phyloP scores from a whole-genome alignment of 1,139 yeast genomes.

The Zygosaccharomyces sapae region DNA sequence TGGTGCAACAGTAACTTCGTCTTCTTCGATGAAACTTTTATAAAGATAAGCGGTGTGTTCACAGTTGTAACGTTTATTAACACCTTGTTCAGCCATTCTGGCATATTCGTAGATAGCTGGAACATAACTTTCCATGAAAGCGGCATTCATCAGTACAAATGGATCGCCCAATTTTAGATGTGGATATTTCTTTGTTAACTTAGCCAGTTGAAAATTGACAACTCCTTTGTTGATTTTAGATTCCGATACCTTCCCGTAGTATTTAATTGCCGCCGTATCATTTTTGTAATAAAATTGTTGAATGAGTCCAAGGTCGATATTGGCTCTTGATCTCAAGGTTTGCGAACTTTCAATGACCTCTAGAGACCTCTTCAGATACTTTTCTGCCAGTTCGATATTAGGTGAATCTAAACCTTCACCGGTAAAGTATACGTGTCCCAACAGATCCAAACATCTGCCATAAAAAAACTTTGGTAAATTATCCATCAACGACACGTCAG shows the following conservation, averaged over 20 bases:
- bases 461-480: conserved; percentile 32
- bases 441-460: conserved; percentile 42
- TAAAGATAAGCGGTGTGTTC: conserved; percentile 43
- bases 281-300: conserved; percentile 48
- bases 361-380: conserved; percentile 43
- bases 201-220: conserved; percentile 39
- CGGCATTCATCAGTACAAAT: conserved; percentile 38
- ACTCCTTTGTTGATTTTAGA: conserved; percentile 23
- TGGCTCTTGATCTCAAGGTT: conserved; percentile 33
- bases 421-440: conserved; percentile 67
- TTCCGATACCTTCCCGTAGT: conserved; percentile 41
- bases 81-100: conserved; percentile 45
- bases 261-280: conserved; percentile 41
- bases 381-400: conserved; percentile 46
- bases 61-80: conserved; percentile 39
- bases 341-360: conserved; percentile 39
- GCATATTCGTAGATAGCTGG: conserved; percentile 55
- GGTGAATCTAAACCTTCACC: conserved; percentile 60
- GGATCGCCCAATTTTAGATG: conserved; percentile 24
- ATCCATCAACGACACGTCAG: conserved; percentile 24
- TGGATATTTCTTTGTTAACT: conserved; percentile 25
- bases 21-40: conserved; percentile 53
- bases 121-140: conserved; percentile 45
- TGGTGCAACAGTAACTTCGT: conserved; percentile 52
- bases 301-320: conserved; percentile 55